Percentiles rank a stretch among this genome's conserved stretches.
These are phyloP conservation scores for Immersiporthe knoxdaviesiana DNA, from an alignment of 2,329 filamentous ascomycete species.

Conservation along the genomic window DNA sequence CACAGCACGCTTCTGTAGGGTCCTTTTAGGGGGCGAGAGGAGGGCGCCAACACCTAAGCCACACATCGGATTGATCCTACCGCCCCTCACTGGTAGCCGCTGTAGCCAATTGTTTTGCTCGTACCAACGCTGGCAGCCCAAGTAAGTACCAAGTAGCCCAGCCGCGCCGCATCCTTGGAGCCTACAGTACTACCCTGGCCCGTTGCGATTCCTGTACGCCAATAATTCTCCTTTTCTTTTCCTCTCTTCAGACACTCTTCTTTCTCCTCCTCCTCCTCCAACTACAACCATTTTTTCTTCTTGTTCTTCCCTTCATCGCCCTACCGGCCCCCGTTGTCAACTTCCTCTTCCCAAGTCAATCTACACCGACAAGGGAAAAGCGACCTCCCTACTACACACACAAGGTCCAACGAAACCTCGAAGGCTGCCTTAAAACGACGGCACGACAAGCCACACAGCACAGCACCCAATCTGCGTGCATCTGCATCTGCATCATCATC, in stretches of 20 bases:
- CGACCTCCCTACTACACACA: neutral
- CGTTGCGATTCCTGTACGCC: neutral
- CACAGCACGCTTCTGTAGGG: neutral
- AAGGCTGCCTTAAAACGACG: neutral
- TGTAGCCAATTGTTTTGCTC: neutral
- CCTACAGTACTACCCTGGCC: neutral
- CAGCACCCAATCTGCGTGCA: neutral
- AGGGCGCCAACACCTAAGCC: neutral
- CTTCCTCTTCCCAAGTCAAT: neutral
- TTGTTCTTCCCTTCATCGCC: neutral
- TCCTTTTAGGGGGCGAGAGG: neutral
- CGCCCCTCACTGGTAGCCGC: neutral
- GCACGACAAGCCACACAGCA: neutral
- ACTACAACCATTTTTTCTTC: neutral
- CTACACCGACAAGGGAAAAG: neutral
- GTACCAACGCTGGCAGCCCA: neutral
- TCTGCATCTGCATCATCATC: neutral
- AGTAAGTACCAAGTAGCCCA: too few relatives aligned
- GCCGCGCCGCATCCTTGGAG: slow-evolving; percentile 2
- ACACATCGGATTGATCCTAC: neutral
- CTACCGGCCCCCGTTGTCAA: neutral
- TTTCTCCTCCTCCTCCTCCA: slow-evolving; percentile 2
- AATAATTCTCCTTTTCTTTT: slow-evolving; percentile 1
- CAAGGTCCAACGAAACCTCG: neutral
- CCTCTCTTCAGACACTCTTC: neutral